Conservation (phyloP, 2,329 filamentous ascomycete species). For the Didymella arachidicola region DNA sequence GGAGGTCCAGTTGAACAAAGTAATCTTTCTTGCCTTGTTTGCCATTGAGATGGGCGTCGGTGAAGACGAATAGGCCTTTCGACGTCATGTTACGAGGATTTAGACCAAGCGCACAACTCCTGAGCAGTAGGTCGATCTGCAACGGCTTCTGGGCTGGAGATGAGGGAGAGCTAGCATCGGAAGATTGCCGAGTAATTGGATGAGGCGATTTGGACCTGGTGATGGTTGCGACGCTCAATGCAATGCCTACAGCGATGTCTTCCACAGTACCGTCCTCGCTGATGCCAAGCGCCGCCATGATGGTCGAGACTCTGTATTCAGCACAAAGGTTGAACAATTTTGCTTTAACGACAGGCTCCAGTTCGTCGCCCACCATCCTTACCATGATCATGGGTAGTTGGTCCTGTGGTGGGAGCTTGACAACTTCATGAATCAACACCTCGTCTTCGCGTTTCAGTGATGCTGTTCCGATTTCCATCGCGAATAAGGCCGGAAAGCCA, state of each 20-base stretch:
- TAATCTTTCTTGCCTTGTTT: conserved; percentile 71
- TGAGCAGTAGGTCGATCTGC: conserved; percentile 75
- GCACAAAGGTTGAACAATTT: conserved; percentile 83
- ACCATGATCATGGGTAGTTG: conserved; percentile 78
- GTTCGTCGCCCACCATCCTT: conserved; percentile 90
- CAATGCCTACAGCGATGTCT: conserved; percentile 77
- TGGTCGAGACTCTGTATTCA: conserved; percentile 87
- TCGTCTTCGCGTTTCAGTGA: conserved; percentile 72
- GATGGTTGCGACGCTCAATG: conserved; percentile 79
- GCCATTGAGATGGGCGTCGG: conserved; percentile 76
- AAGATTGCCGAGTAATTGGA: conserved; percentile 44
- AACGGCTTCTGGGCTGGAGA: conserved; percentile 51
- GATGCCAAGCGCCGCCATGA: conserved; percentile 80
- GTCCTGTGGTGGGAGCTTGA: conserved; percentile 50
- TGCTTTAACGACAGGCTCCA: conserved; percentile 87
- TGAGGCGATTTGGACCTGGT: conserved; percentile 68
- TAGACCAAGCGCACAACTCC: conserved; percentile 82
- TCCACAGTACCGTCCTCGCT: conserved; percentile 67
- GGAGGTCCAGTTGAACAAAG: conserved; percentile 71
- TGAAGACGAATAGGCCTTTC: conserved; percentile 80
- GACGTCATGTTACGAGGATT: conserved; percentile 79
- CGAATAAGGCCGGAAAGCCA: conserved; percentile 81
- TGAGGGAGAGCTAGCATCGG: conserved; percentile 35
- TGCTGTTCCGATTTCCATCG: conserved; percentile 74
- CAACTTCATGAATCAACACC: conserved; percentile 72